Percentiles rank a stretch among this genome's conserved stretches.
phyloP scores from a whole-genome alignment of 164 flowering plant genomes.

The Warburgia ugandensis region DNA sequence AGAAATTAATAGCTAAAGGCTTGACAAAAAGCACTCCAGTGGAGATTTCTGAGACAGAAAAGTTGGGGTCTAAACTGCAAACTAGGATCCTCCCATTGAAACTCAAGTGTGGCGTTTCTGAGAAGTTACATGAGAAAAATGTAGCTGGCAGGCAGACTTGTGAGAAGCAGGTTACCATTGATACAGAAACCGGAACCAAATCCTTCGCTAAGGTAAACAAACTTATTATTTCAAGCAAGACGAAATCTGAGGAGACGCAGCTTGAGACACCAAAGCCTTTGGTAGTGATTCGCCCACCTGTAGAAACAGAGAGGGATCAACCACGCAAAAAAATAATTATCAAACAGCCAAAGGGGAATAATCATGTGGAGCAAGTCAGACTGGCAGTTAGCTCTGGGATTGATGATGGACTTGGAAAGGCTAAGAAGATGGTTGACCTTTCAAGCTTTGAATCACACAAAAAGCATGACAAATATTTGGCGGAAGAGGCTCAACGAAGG shows the following conservation, averaged over 20 bases:
- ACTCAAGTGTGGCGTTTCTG: constrained; percentile 59
- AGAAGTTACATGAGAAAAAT: constrained; percentile 38
- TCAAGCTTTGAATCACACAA: constrained; percentile 39
- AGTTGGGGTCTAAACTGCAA: constrained; percentile 23
- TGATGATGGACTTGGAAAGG: constrained; percentile 44
- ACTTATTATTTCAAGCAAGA: constrained; percentile 55
- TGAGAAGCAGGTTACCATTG: constrained; percentile 35
- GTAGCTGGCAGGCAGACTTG: constrained; percentile 25
- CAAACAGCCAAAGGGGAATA: constrained; percentile 62
- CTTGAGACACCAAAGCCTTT: constrained; percentile 46
- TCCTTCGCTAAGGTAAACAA: constrained; percentile 51
- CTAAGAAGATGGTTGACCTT: constrained; percentile 62
- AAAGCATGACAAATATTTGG: constrained; percentile 30
- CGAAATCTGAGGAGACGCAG: constrained; percentile 46
- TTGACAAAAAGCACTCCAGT: constrained; percentile 37
- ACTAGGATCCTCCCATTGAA: constrained; percentile 51
- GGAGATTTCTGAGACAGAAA: constrained; percentile 58
- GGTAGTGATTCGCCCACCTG: constrained; percentile 52
- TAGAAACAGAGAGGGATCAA: constrained; percentile 43
- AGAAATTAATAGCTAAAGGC: constrained; percentile 46
- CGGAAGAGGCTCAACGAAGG: constrained; percentile 27
- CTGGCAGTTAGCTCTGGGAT: constrained; percentile 36
- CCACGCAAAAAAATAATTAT: constrained; percentile 60
- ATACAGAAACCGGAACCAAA: constrained; percentile 37
- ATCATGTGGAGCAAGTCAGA: constrained; percentile 38